Conservation (phyloP, 148 eudicot genomes). For the Agrostemma githago region DNA sequence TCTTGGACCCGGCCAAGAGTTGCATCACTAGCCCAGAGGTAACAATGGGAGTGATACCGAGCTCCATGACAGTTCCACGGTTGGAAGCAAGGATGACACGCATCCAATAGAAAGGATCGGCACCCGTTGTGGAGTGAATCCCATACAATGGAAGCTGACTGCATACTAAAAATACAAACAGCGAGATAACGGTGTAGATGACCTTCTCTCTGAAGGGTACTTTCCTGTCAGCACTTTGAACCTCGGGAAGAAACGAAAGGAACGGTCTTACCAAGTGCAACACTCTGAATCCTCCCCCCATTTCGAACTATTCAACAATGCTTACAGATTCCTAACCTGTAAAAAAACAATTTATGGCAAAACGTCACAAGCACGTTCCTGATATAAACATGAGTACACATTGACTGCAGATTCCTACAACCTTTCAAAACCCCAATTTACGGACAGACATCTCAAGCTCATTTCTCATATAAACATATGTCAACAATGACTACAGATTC, state of each 20-base stretch:
- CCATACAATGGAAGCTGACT: constrained; percentile 94
- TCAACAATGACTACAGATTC: too few species aligned
- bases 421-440: too few species aligned
- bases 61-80: constrained; percentile 93
- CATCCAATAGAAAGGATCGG: constrained; percentile 93
- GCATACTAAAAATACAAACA: constrained; percentile 75
- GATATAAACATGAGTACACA: too few species aligned
- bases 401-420: too few species aligned
- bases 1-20: constrained; percentile 86
- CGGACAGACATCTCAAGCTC: too few species aligned
- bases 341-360: background rate
- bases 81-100: constrained; percentile 89
- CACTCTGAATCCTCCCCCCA: constrained; percentile 86
- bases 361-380: background rate
- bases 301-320: constrained; percentile 25
- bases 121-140: constrained; percentile 77
- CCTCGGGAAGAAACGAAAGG: constrained; percentile 73
- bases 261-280: constrained; percentile 80
- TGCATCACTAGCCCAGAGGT: constrained; percentile 91
- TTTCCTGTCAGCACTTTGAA: constrained; percentile 71
- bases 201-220: constrained; percentile 83
- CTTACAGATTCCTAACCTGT: constrained; percentile 25
- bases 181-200: constrained; percentile 78
- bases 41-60: constrained; percentile 95
- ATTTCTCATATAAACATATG: too few species aligned